A percentile compares a stretch with the other conserved stretches of the same genome.
phyloP scores from a whole-genome alignment of 2,329 filamentous ascomycete species.

The Colletotrichum cordylinicola region DNA sequence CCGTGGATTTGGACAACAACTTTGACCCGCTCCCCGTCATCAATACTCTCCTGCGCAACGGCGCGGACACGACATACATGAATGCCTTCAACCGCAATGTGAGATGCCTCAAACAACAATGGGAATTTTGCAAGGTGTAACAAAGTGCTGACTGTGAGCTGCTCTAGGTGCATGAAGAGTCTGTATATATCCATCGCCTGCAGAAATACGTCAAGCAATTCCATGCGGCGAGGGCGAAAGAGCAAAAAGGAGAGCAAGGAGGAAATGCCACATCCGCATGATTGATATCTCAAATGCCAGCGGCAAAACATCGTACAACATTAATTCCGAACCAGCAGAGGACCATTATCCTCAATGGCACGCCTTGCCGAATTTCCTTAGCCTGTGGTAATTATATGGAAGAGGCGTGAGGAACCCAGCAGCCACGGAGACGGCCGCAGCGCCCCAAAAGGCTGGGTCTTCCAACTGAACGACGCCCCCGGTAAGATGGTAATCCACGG shows the following conservation, averaged over 20 bases:
- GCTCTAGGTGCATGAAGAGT: background rate
- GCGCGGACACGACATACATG: background rate
- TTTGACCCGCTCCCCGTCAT: background rate
- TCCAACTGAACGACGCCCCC: slow-evolving; percentile 53
- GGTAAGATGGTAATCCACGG: slow-evolving; percentile 60
- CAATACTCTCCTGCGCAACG: background rate
- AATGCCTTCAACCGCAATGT: background rate
- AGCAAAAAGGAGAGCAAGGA: too few relatives aligned
- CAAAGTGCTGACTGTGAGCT: background rate
- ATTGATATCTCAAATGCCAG: background rate
- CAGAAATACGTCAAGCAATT: background rate
- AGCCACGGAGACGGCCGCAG: slow-evolving; percentile 48
- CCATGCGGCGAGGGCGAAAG: too few relatives aligned
- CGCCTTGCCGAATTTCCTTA: slow-evolving; percentile 53
- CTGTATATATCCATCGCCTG: background rate
- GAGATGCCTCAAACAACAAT: background rate
- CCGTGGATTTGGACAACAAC: background rate
- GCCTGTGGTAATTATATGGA: slow-evolving; percentile 57
- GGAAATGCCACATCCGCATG: background rate
- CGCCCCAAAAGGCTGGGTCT: slow-evolving; percentile 56
- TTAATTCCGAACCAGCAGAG: background rate
- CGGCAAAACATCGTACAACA: background rate
- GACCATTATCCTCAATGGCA: slow-evolving; percentile 36
- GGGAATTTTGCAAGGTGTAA: fast-evolving
- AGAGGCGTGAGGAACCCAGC: slow-evolving; percentile 55